A percentile compares a stretch with the other conserved stretches of the same genome.
Conservation (phyloP, 345 rosid species). For the Corymbia maculata region DNA sequence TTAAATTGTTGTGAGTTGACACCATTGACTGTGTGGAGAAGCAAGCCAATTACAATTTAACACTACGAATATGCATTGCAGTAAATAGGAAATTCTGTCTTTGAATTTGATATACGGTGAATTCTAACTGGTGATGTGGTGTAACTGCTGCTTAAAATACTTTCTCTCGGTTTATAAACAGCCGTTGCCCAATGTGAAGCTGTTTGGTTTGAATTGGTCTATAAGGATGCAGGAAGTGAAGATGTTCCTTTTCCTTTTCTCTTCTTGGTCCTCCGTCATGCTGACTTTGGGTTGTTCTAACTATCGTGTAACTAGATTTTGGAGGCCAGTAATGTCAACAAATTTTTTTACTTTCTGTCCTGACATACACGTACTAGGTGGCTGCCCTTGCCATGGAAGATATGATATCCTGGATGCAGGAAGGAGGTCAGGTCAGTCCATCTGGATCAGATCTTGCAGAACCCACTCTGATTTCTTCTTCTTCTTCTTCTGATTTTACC, state of each 20-base stretch:
- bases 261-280: background rate
- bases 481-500: background rate
- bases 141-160: background rate
- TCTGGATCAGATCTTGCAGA: background rate
- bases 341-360: conserved; percentile 59
- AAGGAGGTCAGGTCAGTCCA: conserved; percentile 91
- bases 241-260: background rate
- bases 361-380: conserved; percentile 83
- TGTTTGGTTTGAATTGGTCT: background rate
- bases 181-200: background rate
- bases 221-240: background rate
- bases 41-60: background rate
- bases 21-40: background rate
- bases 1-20: background rate
- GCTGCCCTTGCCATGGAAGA: conserved; percentile 99
- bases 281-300: background rate
- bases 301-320: background rate
- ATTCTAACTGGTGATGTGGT: background rate
- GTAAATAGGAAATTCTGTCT: background rate
- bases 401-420: conserved; percentile 99
- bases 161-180: background rate
- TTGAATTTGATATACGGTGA: background rate
- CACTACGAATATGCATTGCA: background rate
- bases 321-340: conserved; percentile 1
- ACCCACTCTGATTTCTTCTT: background rate